These are phyloP conservation scores for Tolypocladium ovalisporum DNA, from an alignment of 2,329 filamentous ascomycete genomes.

Conservation along the genomic window DNA sequence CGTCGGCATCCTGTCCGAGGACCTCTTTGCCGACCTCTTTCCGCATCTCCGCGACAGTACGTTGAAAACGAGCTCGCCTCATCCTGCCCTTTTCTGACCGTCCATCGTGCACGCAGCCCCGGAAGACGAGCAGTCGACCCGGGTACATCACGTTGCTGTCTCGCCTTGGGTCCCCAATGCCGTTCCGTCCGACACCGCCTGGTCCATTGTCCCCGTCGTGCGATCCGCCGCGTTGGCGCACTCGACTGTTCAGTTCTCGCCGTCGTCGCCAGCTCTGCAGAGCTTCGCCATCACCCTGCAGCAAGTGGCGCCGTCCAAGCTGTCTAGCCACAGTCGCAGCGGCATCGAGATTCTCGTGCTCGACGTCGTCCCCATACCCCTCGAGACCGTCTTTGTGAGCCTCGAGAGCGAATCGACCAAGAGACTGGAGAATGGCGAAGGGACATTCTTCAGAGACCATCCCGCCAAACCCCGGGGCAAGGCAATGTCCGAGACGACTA, in stretches of 20 bases:
- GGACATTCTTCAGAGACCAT: slow-evolving; percentile 63
- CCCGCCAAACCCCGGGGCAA: slow-evolving; percentile 29
- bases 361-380: slow-evolving; percentile 65
- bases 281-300: slow-evolving; percentile 66
- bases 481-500: slow-evolving; percentile 20
- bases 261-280: slow-evolving; percentile 62
- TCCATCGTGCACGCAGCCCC: slow-evolving; percentile 8
- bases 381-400: slow-evolving; percentile 81
- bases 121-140: slow-evolving; percentile 24
- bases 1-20: slow-evolving; percentile 74
- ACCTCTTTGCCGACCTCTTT: slow-evolving; percentile 75
- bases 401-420: slow-evolving; percentile 72
- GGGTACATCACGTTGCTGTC: slow-evolving; percentile 56
- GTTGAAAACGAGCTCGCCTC: slow-evolving; percentile 15
- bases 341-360: slow-evolving; percentile 77
- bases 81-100: neutral
- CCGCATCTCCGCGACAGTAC: slow-evolving; percentile 45
- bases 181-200: slow-evolving; percentile 52
- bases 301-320: slow-evolving; percentile 63
- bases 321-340: slow-evolving; percentile 59
- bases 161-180: slow-evolving; percentile 59
- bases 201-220: slow-evolving; percentile 76
- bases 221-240: slow-evolving; percentile 55
- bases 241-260: slow-evolving; percentile 71
- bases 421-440: slow-evolving; percentile 73